Percentiles rank a stretch among this genome's conserved stretches.
phyloP scores from a whole-genome alignment of 2,329 filamentous ascomycete species.

The Stagonosporopsis vannaccii region DNA sequence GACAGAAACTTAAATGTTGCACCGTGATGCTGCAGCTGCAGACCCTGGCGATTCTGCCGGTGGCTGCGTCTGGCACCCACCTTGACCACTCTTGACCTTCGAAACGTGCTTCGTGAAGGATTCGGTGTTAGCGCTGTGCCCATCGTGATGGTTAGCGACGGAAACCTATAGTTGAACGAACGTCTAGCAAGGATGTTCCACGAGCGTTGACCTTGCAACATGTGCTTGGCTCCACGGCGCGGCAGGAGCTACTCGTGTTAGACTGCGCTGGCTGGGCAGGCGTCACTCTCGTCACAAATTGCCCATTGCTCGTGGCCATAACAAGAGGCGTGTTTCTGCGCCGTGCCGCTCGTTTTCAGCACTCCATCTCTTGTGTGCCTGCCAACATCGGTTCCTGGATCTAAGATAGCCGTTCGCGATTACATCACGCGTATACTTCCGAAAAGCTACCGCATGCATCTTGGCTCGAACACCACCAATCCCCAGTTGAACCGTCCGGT shows the following conservation, averaged over 20 bases:
- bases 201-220: conserved; percentile 13
- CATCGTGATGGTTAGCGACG: conserved; percentile 3
- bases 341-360: conserved; percentile 1
- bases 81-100: conserved; percentile 3
- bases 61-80: conserved; percentile 6
- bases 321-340: conserved; percentile 5
- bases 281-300: conserved; percentile 17
- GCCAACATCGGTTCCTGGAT: not conserved
- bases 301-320: conserved; percentile 5
- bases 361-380: not conserved
- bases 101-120: conserved; percentile 13
- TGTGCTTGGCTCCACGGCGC: conserved; percentile 8
- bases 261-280: conserved; percentile 14
- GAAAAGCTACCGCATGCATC: conserved; percentile 8
- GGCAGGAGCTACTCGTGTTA: conserved; percentile 14
- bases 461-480: conserved; percentile 1
- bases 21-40: conserved; percentile 1
- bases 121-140: conserved; percentile 1
- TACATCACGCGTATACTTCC: conserved; percentile 4
- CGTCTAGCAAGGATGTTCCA: conserved; percentile 8
- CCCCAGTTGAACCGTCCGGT: conserved; percentile 14
- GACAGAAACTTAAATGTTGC: not conserved
- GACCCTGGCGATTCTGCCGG: conserved; percentile 5
- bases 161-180: conserved; percentile 11
- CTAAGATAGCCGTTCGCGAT: conserved; percentile 10